Evolutionary conservation across 306 rosid genomes (phyloP), one percentile per base, ranked within the genome.

Genomic region (Lathyrus sativus): DNA sequence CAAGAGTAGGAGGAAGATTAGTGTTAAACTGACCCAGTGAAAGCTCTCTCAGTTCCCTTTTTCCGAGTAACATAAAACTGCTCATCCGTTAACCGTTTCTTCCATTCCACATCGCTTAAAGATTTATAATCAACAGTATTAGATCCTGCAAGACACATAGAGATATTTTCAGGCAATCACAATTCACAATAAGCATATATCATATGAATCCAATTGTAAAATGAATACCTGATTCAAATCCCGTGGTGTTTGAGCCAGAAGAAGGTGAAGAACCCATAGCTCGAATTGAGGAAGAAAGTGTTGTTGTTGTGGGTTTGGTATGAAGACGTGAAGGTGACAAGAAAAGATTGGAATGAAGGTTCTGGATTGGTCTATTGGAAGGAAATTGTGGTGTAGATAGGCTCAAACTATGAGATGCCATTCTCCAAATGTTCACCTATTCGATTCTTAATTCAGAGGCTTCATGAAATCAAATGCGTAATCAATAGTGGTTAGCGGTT

Each of bases 31-130:
- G 39, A 56, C 62, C 98, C 98, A 12, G 86, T 85, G 70, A 92
- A 92, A 59, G 98, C 96, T 80, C 98, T 89, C 73, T 92, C 98
- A 6, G 98, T 92, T 48, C 98, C 98, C 78, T 88, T 92, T 75
- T 86, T 72, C 56, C 98, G 96, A 69, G 96, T 85, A 72, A 92
- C 17, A 69, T 82, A 80, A 77, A 84, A 92, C 43, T 92, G 98
- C 44, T 90, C 91, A 53, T 65, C 45, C 3, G 88, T 85, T 15
- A 92, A 83, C 68, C 70, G 72, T 77, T 80, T 85, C 89, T 86
- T 89, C 98, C 96, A 89, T 62, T 86, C 93, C 31, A 75, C 83
- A 42, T 75, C 68, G 50, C 91, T 85, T 42, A 88, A 2, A 26
- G 92, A 83, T 61, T 83, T 92, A 56, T 80, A 83, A 72, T 86